Evolutionary conservation across 805 yeast genomes (phyloP), one percentile per base, ranked within the genome.

Genomic region (Saturnispora diversa): DNA sequence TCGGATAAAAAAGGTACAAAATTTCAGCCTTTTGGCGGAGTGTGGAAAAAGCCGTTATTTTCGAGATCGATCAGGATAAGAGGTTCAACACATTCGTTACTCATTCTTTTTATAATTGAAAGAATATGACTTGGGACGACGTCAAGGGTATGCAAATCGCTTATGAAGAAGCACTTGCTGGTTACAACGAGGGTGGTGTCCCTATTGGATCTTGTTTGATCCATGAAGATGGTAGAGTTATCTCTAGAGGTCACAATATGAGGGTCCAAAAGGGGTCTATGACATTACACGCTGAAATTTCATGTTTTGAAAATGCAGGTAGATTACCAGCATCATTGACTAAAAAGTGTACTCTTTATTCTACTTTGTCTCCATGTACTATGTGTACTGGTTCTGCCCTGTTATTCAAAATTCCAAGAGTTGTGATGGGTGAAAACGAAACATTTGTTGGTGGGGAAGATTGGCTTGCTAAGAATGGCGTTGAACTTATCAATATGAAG

Each of bases 361-460:
- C 97, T 23, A 84, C 96, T 0, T 66, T 90, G 49, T 84, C 95
- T 6, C 97, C 97, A 3, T 90, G 97, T 59, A 72, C 79, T 50
- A 90, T 90, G 97, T 90, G 97, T 59, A 75, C 92, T 4, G 97
- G 97, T 16, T 94, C 97, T 5, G 83, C 90, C 48, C 54, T 90
- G 39, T 68, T 90, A 70, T 90, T 87, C 63, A 95, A 95, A 30
- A 72, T 90, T 50, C 79, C 80, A 53, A 71, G 97, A 48, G 81
- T 85, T 31, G 97, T 90, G 0, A 53, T 87, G 60, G 96, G 96
- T 23, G 98, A 90, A 58, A 87, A 87, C 62, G 74, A 64, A 41
- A 90, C 81, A 23, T 90, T 83, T 51, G 50, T 70, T 25, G 96
- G 97, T 10, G 94, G 84, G 21, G 97, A 90, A 58, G 82, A 78